These are phyloP conservation scores for Limnanthes douglasii DNA, from an alignment of 345 rosid species.

Conservation along the genomic window DNA sequence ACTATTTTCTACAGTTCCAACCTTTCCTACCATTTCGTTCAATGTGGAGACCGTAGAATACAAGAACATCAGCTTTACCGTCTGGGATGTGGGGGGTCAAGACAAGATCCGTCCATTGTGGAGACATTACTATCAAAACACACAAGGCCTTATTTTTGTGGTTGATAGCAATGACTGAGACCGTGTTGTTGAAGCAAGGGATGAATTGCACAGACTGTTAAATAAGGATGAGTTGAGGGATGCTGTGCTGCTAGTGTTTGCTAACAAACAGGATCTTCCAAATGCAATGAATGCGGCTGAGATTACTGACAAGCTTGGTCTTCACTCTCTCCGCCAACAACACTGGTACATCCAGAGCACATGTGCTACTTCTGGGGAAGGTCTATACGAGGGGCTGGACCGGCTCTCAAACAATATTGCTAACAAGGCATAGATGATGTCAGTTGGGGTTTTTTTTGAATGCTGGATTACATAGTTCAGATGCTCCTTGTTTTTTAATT, in stretches of 20 bases:
- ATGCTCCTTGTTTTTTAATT: too few species aligned
- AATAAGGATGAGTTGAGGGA: slow-evolving; percentile 73
- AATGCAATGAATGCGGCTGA: slow-evolving; percentile 70
- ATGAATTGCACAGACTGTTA: slow-evolving; percentile 64
- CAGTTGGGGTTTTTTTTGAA: too few species aligned
- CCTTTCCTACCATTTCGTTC: too few species aligned
- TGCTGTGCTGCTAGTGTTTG: slow-evolving; percentile 54
- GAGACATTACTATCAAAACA: slow-evolving; percentile 72
- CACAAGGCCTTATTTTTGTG: slow-evolving; percentile 65
- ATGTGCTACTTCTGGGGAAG: slow-evolving; percentile 18
- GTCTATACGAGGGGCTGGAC: slow-evolving; percentile 18
- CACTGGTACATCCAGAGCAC: slow-evolving; percentile 35
- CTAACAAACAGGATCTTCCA: slow-evolving; percentile 71
- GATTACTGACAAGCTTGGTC: slow-evolving; percentile 60
- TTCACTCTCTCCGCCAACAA: slow-evolving; percentile 60
- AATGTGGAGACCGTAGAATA: slow-evolving; percentile 72
- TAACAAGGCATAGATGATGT: too few species aligned
- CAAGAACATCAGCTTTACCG: slow-evolving; percentile 69
- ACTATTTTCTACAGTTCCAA: too few species aligned
- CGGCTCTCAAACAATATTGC: slow-evolving; percentile 25
- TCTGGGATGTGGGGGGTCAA: slow-evolving; percentile 78
- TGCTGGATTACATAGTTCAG: too few species aligned
- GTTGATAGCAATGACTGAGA: slow-evolving; percentile 70
- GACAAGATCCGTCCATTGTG: slow-evolving; percentile 75
- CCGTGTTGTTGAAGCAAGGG: slow-evolving; percentile 67